phyloP scores from a whole-genome alignment of 495 filamentous ascomycete species.

The Mycothermus thermophilus region DNA sequence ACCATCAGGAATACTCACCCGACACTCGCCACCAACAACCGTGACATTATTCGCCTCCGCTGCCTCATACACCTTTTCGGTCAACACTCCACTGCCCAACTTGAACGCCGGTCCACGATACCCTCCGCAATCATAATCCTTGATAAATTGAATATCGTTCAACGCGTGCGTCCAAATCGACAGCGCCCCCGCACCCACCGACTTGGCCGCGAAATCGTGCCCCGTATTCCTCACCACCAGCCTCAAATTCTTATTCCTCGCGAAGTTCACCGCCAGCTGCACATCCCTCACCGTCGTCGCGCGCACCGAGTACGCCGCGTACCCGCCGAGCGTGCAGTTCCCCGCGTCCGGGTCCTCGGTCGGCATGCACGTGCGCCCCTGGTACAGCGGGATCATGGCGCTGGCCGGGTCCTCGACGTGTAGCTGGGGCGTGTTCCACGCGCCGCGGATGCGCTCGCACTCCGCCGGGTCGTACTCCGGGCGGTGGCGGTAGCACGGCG shows the following conservation, averaged over 20 bases:
- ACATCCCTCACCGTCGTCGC: conserved; percentile 43
- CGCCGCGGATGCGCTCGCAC: conserved; percentile 24
- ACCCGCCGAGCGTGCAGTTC: conserved; percentile 45
- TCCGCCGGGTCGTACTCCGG: conserved; percentile 30
- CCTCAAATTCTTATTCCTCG: conserved; percentile 41
- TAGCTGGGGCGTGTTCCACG: conserved; percentile 18
- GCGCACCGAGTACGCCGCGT: conserved; percentile 45
- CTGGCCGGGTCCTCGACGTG: conserved; percentile 31
- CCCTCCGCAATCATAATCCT: conserved; percentile 21
- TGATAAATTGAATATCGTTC: conserved; percentile 33
- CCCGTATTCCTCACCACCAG: conserved; percentile 56
- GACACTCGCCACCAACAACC: conserved; percentile 37
- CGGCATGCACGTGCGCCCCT: conserved; percentile 35
- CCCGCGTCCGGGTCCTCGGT: conserved; percentile 30
- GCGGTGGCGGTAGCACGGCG: conserved; percentile 40
- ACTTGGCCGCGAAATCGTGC: conserved; percentile 42
- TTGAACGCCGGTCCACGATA: conserved; percentile 36
- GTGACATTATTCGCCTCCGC: conserved; percentile 26
- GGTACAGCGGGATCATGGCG: conserved; percentile 36
- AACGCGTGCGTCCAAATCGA: conserved; percentile 52
- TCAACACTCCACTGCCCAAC: conserved; percentile 34
- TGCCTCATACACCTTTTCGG: conserved; percentile 30
- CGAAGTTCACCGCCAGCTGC: conserved; percentile 49
- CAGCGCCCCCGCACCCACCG: conserved; percentile 36
- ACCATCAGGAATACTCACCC: too few species aligned